Evolutionary conservation across 495 filamentous ascomycete genomes (phyloP), one percentile per base, ranked within the genome.

Genomic region (Lasiosphaeris hirsuta): DNA sequence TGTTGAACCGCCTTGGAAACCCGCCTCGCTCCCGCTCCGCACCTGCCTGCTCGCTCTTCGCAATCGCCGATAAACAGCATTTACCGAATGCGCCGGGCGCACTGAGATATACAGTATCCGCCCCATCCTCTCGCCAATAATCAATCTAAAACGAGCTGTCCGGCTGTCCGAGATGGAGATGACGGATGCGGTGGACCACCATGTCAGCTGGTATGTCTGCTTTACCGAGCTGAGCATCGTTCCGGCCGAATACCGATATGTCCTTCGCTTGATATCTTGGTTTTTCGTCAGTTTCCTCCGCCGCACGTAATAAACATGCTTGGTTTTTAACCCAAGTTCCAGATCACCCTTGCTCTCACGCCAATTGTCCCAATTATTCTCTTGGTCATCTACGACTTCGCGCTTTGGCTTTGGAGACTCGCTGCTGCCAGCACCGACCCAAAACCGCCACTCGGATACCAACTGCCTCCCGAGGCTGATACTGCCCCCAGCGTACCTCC

Each of bases 371-470:
- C 69, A 0, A 36, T 77, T 13, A 54, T 72, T 39, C 1, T 67
- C 5, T 37, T 77, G 13, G 54, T 75, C 51, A n/a, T 75, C 34
- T 76, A 75, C 56, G 76, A 79, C 57, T 60, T 79, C 41, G 57
- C 57, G n/a, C 66, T 79, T 23, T 79, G 75, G 75, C 45, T 76
- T 13, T 78, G 69, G 66, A 68, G 75, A 56, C 55, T 76, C 11
- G 63, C 52, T 33, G 51, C 52, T 10, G 64, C 55, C 42, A 62
- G 48, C 48, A 9, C 23, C 1, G 18, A 30, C 15, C 23, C 8
- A 30, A 30, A 7, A 23, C 44, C 7, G 7, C 44, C 7, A 10
- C 10, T 11, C 17, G 18, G 15, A 18, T 30, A 47, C 6, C 23
- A 47, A n/a, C 44, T 6, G 1, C 19, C 17, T 10, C 15, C 18